Evolutionary conservation across 805 yeast species (phyloP).

Genomic region (Danielia reshetovae): DNA sequence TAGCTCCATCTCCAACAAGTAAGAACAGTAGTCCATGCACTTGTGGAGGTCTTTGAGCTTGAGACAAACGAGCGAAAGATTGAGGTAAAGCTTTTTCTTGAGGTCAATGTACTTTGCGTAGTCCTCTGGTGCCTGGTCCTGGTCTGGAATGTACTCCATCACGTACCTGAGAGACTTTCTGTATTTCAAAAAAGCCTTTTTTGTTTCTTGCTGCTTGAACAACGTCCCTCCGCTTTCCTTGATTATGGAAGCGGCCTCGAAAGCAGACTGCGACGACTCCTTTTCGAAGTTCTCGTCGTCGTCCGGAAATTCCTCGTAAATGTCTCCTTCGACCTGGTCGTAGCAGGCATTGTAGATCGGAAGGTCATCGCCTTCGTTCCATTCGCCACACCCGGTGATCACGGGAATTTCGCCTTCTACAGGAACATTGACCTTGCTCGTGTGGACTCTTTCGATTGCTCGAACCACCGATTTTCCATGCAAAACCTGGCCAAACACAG

Average conservation of each 20-base stretch:
- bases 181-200: slow-evolving; percentile 60
- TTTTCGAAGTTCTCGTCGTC: slow-evolving; percentile 59
- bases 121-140: slow-evolving; percentile 54
- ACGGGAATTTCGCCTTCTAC: slow-evolving; percentile 38
- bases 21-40: slow-evolving; percentile 52
- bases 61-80: slow-evolving; percentile 53
- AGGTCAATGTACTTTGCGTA: slow-evolving; percentile 46
- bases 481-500: slow-evolving; percentile 70
- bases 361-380: slow-evolving; percentile 49
- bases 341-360: slow-evolving; percentile 65
- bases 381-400: slow-evolving; percentile 58
- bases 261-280: slow-evolving; percentile 53
- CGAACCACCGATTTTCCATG: slow-evolving; percentile 68
- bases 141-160: slow-evolving; percentile 69
- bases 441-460: slow-evolving; percentile 50
- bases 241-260: slow-evolving; percentile 48
- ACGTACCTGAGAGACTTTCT: slow-evolving; percentile 63
- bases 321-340: slow-evolving; percentile 60
- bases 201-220: slow-evolving; percentile 48
- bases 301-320: slow-evolving; percentile 74
- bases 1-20: slow-evolving; percentile 48
- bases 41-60: slow-evolving; percentile 47
- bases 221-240: slow-evolving; percentile 65
- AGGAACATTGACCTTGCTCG: slow-evolving; percentile 41
- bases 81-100: slow-evolving; percentile 53